Base-by-base conservation (phyloP, 1,284 basidiomycete species). In the Fistulina hepatica region DNA sequence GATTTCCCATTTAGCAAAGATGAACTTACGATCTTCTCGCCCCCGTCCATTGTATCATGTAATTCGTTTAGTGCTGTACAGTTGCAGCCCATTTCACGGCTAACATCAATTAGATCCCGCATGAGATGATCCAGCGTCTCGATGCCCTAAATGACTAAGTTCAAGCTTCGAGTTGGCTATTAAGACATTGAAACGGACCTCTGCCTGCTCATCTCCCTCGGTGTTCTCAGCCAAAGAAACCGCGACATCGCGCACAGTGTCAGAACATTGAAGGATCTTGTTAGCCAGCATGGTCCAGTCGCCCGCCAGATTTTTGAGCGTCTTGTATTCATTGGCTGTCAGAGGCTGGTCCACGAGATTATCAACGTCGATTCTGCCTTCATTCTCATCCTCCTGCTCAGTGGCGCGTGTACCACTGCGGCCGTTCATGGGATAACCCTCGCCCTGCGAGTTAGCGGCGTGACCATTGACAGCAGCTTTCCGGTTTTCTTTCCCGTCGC, bases 321-420 rank as follows among this genome's bases (percentile, higher is more conserved):
- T 76, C 23, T 49, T 40, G n/a, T 62, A 57, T 30, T 76, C 68
- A 6, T 57, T 58, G 48, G 53, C 67, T 37, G 64, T 59, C 33
- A 85, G 54, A 9, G 81, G 76, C 43, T 81, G 75, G 53, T 81
- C 67, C 12, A 50, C 57, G 44, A 81, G 76, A 51, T 71, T 69
- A 30, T 60, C 59, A 27, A 74, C 62, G 44, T 81, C 71, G 35
- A 81, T 73, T n/a, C n/a, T n/a, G n/a, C n/a, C n/a, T n/a, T n/a
- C n/a, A n/a, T n/a, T n/a, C n/a, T n/a, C n/a, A n/a, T n/a, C n/a
- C n/a, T n/a, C n/a, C n/a, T n/a, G n/a, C n/a, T n/a, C n/a, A n/a
- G n/a, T n/a, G n/a, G n/a, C n/a, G n/a, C n/a, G n/a, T n/a, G n/a
- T n/a, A n/a, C n/a, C n/a, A n/a, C n/a, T n/a, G n/a, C n/a, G n/a